These are phyloP conservation scores for Ophiorrhiza pumila DNA, from an alignment of 257 asterid genomes.

Conservation along the genomic window DNA sequence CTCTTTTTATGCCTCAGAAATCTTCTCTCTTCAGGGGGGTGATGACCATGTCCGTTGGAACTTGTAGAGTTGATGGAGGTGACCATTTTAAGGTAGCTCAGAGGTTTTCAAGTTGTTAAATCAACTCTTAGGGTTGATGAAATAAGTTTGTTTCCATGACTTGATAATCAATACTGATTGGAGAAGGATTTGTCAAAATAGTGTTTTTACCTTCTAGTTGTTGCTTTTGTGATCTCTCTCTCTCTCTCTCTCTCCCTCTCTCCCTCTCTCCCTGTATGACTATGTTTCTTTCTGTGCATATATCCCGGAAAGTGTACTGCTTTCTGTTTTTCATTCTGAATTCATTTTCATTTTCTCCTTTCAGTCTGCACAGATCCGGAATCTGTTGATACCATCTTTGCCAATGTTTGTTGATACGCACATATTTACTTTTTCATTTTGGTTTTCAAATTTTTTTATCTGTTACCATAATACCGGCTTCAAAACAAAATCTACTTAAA, in stretches of 20 bases:
- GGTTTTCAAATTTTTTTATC: not conserved
- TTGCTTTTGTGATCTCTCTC: constrained; percentile 7
- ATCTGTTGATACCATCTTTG: not conserved
- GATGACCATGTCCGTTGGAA: constrained; percentile 55
- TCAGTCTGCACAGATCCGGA: not conserved
- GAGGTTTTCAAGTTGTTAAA: constrained; percentile 11
- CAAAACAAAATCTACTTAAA: not conserved
- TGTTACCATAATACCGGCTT: not conserved
- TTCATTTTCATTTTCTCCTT: not conserved
- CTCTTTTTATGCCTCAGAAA: constrained; percentile 43
- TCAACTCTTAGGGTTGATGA: not conserved
- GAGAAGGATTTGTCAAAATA: not conserved
- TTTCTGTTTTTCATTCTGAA: not conserved
- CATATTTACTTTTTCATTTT: not conserved
- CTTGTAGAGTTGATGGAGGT: constrained; percentile 39
- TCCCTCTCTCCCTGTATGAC: constrained; percentile 12
- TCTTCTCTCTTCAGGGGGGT: constrained; percentile 63
- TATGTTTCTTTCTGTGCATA: constrained; percentile 11
- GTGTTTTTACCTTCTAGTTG: not conserved
- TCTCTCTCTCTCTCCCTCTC: constrained; percentile 17
- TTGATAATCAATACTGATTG: not conserved
- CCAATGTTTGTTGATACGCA: not conserved
- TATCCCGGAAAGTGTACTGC: not conserved
- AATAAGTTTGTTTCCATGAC: too few relatives aligned
- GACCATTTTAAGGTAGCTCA: constrained; percentile 55